phyloP scores from a whole-genome alignment of 2,329 filamentous ascomycete genomes.

The Lachnellula suecica region DNA sequence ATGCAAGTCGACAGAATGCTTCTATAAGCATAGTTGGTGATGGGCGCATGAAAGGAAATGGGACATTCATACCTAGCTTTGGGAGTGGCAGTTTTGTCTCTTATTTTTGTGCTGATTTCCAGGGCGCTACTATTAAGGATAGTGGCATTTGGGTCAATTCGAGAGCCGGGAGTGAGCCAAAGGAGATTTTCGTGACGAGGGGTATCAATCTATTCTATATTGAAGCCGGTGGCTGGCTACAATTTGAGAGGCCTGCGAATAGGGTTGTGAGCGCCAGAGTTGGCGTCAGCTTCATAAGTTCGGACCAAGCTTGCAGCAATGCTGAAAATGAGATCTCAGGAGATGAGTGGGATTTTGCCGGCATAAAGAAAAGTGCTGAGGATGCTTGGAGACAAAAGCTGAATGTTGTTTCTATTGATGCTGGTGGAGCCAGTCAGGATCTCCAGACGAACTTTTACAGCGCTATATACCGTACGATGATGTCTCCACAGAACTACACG shows the following conservation, averaged over 20 bases:
- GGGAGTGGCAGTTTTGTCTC: conserved; percentile 58
- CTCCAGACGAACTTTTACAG: conserved; percentile 67
- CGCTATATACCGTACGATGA: conserved; percentile 67
- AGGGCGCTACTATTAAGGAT: conserved; percentile 55
- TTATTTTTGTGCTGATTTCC: conserved; percentile 69
- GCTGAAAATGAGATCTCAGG: conserved; percentile 65
- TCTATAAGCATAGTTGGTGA: conserved; percentile 55
- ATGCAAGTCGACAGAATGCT: conserved; percentile 57
- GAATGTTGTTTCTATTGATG: conserved; percentile 53
- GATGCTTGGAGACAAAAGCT: conserved; percentile 62
- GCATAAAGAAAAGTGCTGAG: conserved; percentile 50
- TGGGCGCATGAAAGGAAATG: conserved; percentile 62
- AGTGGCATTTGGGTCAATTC: conserved; percentile 62
- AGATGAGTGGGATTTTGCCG: conserved; percentile 58
- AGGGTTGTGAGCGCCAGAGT: conserved; percentile 60
- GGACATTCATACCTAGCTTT: conserved; percentile 63
- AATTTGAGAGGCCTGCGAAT: conserved; percentile 51
- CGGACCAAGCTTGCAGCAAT: conserved; percentile 63
- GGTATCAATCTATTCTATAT: conserved; percentile 41
- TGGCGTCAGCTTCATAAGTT: conserved; percentile 69
- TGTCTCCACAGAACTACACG: conserved; percentile 72
- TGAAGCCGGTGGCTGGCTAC: conserved; percentile 37
- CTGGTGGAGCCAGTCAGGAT: conserved; percentile 49
- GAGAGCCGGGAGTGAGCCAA: conserved; percentile 47
- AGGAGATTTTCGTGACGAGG: conserved; percentile 49